Evolutionary conservation across 768 basidiomycete species (phyloP), one percentile per base, ranked within the genome.

Genomic region (Cubamyces lactineus): DNA sequence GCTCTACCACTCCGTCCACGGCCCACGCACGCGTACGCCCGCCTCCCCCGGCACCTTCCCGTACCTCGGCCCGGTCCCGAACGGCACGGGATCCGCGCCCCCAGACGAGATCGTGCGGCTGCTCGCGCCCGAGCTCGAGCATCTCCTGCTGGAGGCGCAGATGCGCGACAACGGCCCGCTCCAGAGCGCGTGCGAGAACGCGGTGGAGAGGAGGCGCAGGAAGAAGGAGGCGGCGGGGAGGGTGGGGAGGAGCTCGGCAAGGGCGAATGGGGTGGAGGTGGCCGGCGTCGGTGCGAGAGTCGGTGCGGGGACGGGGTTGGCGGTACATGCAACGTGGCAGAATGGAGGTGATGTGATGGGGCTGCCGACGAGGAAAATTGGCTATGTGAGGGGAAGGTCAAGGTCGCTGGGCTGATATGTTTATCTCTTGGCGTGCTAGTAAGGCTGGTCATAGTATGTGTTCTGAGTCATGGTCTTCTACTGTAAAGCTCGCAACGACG

Each of bases 71-170:
- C 60, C 24, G 40, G 53, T 52, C 17, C 58, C 63, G 28, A 24
- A 23, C 7, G 34, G 34, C 28, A 28, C 19, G 24, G 57, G 64
- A 12, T 5, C 8, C 72, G 41, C 63, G n/a, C 81, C 42, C 39
- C 64, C 74, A 13, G 73, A 73, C 43, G 73, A 75, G 12, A 70
- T 79, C 12, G 74, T 86, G 53, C 76, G 74, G 12, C 48, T 72
- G 50, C 72, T 91, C 50, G 71, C 78, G 49, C 61, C 71, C 16
- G 88, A 88, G 73, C 86, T 92, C 79, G 83, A 87, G 71, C 78
- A 84, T 42, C 78, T 90, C 68, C 74, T 89, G 49, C 79, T 91
- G 3, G 90, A 91, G 74, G 76, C 77, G 34, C 83, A 81, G 66
- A 73, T 92, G 42, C 84, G 80, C 73, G 82, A 82, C 42, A 73